Evolutionary conservation across 2,329 filamentous ascomycete species (phyloP).

Genomic region (Fusarium coffeatum): DNA sequence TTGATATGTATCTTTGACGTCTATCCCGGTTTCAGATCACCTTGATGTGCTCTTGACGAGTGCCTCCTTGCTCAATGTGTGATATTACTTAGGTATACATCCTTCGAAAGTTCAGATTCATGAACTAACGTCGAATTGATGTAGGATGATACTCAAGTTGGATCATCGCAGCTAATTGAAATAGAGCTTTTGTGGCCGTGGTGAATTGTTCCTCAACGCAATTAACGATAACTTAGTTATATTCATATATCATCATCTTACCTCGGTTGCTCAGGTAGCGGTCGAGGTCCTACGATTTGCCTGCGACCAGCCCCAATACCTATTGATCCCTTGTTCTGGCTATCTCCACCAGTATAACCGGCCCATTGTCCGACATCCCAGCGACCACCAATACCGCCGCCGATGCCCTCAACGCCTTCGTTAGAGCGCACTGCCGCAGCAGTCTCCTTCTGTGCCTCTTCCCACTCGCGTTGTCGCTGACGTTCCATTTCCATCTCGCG

Average conservation of each 20-base stretch:
- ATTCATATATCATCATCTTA: slow-evolving; percentile 24
- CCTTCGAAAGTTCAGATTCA: neutral
- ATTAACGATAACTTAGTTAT: neutral
- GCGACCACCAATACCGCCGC: slow-evolving; percentile 72
- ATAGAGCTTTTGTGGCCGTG: neutral
- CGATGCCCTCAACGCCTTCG: slow-evolving; percentile 70
- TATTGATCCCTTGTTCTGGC: slow-evolving; percentile 73
- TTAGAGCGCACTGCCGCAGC: slow-evolving; percentile 64
- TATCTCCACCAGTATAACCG: slow-evolving; percentile 80
- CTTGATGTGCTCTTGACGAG: neutral
- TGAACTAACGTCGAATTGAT: neutral
- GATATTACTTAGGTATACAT: neutral
- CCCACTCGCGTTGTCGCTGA: slow-evolving; percentile 82
- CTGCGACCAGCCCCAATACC: slow-evolving; percentile 77
- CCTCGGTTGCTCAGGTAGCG: slow-evolving; percentile 63
- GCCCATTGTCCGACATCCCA: slow-evolving; percentile 84
- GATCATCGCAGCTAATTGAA: neutral
- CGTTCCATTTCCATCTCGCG: slow-evolving; percentile 85
- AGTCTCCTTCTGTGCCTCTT: slow-evolving; percentile 76
- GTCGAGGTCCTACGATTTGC: slow-evolving; percentile 83
- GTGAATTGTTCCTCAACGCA: neutral
- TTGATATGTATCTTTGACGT: neutral
- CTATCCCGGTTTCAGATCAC: neutral
- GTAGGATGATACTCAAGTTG: neutral
- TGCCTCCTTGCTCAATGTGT: neutral